Percentiles rank a stretch among this genome's conserved stretches.
Evolutionary conservation across 305 asterid species (phyloP).

Genomic region (Ajuga reptans): DNA sequence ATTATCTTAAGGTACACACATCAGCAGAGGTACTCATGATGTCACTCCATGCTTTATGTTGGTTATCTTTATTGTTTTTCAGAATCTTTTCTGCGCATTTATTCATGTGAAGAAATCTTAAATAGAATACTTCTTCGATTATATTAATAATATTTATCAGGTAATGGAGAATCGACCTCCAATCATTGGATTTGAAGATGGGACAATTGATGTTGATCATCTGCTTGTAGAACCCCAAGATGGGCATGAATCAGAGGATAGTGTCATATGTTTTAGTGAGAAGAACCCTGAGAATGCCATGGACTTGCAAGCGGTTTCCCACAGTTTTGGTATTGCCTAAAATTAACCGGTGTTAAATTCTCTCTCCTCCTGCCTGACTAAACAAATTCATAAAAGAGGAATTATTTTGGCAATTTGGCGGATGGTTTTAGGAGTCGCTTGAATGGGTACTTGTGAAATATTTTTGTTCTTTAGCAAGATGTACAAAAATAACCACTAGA

Average conservation of each 20-base stretch:
- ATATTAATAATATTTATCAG: constrained; percentile 34
- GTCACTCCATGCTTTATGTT: background rate
- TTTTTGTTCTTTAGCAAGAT: background rate
- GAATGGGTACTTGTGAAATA: background rate
- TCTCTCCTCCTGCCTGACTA: constrained; percentile 16
- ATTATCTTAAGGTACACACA: background rate
- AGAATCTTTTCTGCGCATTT: background rate
- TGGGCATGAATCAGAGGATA: constrained; percentile 50
- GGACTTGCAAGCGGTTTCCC: constrained; percentile 44
- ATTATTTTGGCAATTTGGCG: constrained; percentile 5
- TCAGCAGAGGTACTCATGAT: background rate
- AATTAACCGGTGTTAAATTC: constrained; percentile 25
- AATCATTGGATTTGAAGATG: constrained; percentile 44
- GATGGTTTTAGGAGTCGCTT: constrained; percentile 12
- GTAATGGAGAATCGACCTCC: constrained; percentile 52
- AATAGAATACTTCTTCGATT: constrained; percentile 9
- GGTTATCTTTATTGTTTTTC: background rate
- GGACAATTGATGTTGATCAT: constrained; percentile 52
- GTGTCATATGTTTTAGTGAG: constrained; percentile 46
- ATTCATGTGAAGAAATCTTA: constrained; percentile 10
- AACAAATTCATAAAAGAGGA: constrained; percentile 1
- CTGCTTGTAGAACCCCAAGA: constrained; percentile 60
- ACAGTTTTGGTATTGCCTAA: constrained; percentile 47
- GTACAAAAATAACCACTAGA: background rate
- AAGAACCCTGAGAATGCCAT: constrained; percentile 40